Evolutionary conservation across 2,329 filamentous ascomycete species (phyloP).

Genomic region (Dothistroma septosporum): DNA sequence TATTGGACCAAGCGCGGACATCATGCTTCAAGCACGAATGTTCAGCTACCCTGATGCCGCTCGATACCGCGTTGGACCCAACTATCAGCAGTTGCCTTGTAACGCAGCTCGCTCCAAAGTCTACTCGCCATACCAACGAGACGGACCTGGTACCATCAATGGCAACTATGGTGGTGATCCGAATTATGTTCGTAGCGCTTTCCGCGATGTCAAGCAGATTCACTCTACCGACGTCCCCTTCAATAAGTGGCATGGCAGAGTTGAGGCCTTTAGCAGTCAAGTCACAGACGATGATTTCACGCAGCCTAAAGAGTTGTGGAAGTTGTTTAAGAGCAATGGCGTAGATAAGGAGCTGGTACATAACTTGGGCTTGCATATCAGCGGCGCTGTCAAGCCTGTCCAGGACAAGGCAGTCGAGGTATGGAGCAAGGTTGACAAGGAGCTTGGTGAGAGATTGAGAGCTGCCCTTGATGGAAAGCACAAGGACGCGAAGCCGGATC

Average conservation of each 20-base stretch:
- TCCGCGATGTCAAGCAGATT: constrained; percentile 26
- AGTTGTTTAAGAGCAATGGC: constrained; percentile 30
- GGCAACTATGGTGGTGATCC: constrained; percentile 47
- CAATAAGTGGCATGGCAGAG: constrained; percentile 27
- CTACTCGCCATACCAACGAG: constrained; percentile 36
- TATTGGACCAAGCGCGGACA: background rate
- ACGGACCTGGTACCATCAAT: constrained; percentile 36
- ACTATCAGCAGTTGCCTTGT: constrained; percentile 44
- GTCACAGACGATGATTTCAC: constrained; percentile 50
- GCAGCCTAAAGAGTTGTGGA: constrained; percentile 49
- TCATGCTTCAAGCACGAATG: background rate
- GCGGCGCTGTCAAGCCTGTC: background rate
- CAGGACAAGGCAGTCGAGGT: background rate
- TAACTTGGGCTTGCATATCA: constrained; percentile 18
- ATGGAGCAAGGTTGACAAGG: background rate
- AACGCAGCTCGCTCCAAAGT: constrained; percentile 19
- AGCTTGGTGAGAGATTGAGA: background rate
- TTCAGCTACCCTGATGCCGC: constrained; percentile 10
- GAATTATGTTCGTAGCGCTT: constrained; percentile 40
- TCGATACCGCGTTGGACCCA: constrained; percentile 46
- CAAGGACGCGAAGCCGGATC: background rate
- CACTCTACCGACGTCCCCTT: constrained; percentile 6
- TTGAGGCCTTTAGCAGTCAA: constrained; percentile 29
- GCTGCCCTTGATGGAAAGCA: background rate
- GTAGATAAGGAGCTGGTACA: constrained; percentile 31